Base-by-base conservation (phyloP, 352 stramenopile species). In the Globisporangium carolinianum region DNA sequence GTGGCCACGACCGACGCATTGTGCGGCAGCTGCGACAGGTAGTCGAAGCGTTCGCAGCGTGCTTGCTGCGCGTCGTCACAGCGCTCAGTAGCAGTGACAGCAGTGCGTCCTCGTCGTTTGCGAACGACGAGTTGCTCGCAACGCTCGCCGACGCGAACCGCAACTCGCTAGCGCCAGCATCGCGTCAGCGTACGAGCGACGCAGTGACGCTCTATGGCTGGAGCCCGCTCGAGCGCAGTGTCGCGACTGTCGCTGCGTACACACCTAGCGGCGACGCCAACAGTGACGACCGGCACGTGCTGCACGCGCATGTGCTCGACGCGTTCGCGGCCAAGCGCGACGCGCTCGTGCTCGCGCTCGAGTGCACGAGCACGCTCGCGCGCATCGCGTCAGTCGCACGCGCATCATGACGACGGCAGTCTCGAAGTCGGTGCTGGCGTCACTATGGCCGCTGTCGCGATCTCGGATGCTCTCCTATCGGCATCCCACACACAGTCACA, bases 251-350 rank as follows among this genome's bases (percentile, higher is more conserved):
- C 8, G 61, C 68, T 6, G 51, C 51, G 15, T 73, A 69, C 52
- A 5, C 35, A 4, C 49, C 52, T 45, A 58, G 55, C 4, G 55
- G 61, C 10, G 51, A 58, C 3, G 7, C 41, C 32, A 24, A 11
- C 0, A 12, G 24, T 8, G 41, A 57, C 3, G 69, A 76, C 43
- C 75, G 64, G 35, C 49, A 36, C 4, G 55, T 82, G 8, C 41
- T 60, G 17, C 47, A 73, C 0, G 76, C 79, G 17, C 57, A 41
- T 24, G 64, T 89, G 4, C 42, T 89, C 35, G 76, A 86, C 51
- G 61, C 58, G 4, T 66, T 86, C 17, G 50, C 62, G 17, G 55
- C 66, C 7, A 86, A 89, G 52, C 66, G 67, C 57, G 63, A 79
- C 45, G 73, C 71, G 0, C 48, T 87, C 9, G 49, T 66, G 6